Evolutionary conservation across 306 rosid genomes (phyloP).

Genomic region (Dryas drummondii): DNA sequence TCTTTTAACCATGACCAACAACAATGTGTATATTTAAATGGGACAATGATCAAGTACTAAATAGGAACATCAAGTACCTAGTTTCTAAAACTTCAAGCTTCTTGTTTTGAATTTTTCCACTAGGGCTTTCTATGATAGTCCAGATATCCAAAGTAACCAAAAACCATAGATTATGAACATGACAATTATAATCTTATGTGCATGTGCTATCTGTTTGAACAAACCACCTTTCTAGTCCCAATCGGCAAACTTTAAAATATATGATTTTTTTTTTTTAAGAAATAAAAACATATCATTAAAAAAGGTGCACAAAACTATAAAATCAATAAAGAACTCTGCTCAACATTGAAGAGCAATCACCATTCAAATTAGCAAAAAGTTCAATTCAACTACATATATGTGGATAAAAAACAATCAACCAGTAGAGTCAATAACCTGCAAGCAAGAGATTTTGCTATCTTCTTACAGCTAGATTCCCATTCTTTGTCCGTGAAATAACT

Average conservation of each 20-base stretch:
- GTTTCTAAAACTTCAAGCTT: neutral
- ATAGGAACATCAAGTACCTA: neutral
- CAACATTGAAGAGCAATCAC: neutral
- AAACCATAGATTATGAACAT: neutral
- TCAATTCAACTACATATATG: neutral
- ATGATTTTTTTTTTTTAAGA: neutral
- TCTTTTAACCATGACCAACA: neutral
- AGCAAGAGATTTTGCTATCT: constrained; percentile 76
- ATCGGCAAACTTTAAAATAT: neutral
- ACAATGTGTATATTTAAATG: too few species aligned
- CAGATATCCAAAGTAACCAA: too few species aligned
- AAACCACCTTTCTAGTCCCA: neutral
- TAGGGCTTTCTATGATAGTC: neutral
- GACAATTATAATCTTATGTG: neutral
- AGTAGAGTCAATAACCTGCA: constrained; percentile 55
- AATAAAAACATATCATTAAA: neutral
- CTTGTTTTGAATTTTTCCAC: neutral
- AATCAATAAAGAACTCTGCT: neutral
- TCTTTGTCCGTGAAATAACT: constrained; percentile 71
- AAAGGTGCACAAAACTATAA: neutral
- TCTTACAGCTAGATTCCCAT: constrained; percentile 70
- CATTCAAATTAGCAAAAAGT: neutral
- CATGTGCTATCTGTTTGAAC: neutral
- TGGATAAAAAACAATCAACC: constrained; percentile 3
- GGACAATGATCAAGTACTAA: neutral